Conservation (phyloP, 164 flowering plant species). For the Sextonia rubra region DNA sequence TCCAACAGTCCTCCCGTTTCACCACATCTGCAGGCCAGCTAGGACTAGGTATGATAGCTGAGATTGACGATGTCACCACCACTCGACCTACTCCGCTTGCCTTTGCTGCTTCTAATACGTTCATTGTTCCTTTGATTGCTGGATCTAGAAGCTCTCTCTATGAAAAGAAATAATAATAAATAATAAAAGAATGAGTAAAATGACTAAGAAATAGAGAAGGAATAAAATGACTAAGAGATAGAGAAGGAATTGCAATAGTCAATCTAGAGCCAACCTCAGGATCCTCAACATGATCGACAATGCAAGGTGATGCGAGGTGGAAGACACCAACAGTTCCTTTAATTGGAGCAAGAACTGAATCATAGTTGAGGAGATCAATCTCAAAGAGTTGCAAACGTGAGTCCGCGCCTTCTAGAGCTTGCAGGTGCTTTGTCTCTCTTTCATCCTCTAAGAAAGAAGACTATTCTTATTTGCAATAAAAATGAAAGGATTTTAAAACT, state of each 20-base stretch:
- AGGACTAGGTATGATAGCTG: slow-evolving; percentile 68
- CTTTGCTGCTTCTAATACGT: slow-evolving; percentile 72
- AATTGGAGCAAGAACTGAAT: slow-evolving; percentile 61
- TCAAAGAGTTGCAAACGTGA: slow-evolving; percentile 70
- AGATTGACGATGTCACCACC: slow-evolving; percentile 80
- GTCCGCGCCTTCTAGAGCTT: slow-evolving; percentile 57
- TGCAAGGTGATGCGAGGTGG: slow-evolving; percentile 91
- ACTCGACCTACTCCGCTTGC: slow-evolving; percentile 67
- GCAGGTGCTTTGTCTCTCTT: slow-evolving; percentile 60
- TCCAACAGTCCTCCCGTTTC: slow-evolving; percentile 76
- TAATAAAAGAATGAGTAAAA: neutral
- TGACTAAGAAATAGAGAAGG: neutral
- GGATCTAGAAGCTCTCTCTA: slow-evolving; percentile 70
- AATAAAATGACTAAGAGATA: neutral
- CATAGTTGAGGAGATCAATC: slow-evolving; percentile 74
- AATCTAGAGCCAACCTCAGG: slow-evolving; percentile 44
- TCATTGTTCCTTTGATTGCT: slow-evolving; percentile 70
- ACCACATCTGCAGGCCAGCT: slow-evolving; percentile 64
- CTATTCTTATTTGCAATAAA: neutral
- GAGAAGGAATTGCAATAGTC: neutral
- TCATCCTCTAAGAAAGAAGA: slow-evolving; percentile 49
- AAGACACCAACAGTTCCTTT: slow-evolving; percentile 67
- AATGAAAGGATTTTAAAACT: neutral
- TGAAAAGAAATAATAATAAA: neutral
- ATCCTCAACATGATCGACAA: slow-evolving; percentile 58